Evolutionary conservation across 163 green algal genomes (phyloP).

Genomic region (Prototheca stagnorum): DNA sequence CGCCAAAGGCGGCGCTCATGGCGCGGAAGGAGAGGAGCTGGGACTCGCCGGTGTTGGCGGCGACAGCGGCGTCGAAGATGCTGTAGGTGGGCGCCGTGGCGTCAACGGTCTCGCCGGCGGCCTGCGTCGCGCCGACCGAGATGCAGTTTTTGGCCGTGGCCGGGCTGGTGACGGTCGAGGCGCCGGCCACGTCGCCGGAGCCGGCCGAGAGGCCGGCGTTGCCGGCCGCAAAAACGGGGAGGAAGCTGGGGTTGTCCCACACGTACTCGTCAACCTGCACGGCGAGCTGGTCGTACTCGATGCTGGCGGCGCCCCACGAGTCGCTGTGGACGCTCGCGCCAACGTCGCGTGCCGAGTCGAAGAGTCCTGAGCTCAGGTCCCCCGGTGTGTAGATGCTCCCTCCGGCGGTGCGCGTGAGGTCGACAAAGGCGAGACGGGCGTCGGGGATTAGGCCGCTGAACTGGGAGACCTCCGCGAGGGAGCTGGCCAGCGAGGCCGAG

Average conservation of each 20-base stretch:
- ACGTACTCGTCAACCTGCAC: constrained; percentile 19
- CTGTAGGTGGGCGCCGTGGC: background rate
- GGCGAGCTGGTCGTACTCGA: constrained; percentile 55
- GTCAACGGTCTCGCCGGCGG: constrained; percentile 1
- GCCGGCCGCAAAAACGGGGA: constrained; percentile 68
- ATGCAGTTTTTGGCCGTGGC: constrained; percentile 76
- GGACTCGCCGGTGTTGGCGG: constrained; percentile 5
- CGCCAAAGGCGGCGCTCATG: constrained; percentile 17
- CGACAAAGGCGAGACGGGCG: constrained; percentile 69
- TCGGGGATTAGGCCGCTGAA: constrained; percentile 53
- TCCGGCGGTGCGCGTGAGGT: constrained; percentile 1
- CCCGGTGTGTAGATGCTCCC: constrained; percentile 27
- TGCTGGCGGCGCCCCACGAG: constrained; percentile 56
- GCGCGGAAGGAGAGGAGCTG: constrained; percentile 3
- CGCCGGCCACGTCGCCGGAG: background rate
- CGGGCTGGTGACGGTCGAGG: constrained; percentile 53
- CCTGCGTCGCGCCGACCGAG: constrained; percentile 35
- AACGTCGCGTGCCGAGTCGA: constrained; percentile 28
- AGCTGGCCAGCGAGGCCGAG: background rate
- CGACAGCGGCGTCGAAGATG: constrained; percentile 4
- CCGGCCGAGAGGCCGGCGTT: constrained; percentile 47
- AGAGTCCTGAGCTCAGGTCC: constrained; percentile 43
- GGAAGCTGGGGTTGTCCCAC: constrained; percentile 54
- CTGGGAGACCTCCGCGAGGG: background rate
- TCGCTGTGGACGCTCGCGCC: constrained; percentile 67